phyloP scores from a whole-genome alignment of 306 rosid species.

The Dryas octopetala region DNA sequence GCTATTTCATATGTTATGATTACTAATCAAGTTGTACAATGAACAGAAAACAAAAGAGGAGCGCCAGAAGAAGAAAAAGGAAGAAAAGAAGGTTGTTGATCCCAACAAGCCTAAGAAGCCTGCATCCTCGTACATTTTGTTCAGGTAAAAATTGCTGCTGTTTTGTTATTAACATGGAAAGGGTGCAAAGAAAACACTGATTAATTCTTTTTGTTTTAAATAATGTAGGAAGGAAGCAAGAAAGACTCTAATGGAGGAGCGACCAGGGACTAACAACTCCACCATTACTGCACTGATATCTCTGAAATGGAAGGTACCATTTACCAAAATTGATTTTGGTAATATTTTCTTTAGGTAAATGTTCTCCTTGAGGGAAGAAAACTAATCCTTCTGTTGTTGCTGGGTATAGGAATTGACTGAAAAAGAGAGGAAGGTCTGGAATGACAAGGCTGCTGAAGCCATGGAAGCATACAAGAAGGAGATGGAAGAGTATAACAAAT shows the following conservation, averaged over 20 bases:
- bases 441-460: slow-evolving; percentile 67
- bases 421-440: slow-evolving; percentile 65
- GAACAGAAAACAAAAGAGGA: slow-evolving; percentile 64
- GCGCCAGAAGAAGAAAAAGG: slow-evolving; percentile 59
- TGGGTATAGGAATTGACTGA: slow-evolving; percentile 65
- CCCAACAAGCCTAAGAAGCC: slow-evolving; percentile 93
- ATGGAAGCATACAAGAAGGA: slow-evolving; percentile 86
- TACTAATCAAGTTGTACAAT: neutral
- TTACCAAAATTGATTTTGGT: neutral
- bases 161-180: neutral
- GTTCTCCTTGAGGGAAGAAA: neutral
- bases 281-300: slow-evolving; percentile 67
- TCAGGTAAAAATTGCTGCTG: slow-evolving; percentile 40
- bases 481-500: slow-evolving; percentile 65
- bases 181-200: neutral
- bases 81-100: slow-evolving; percentile 57
- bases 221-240: slow-evolving; percentile 70
- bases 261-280: slow-evolving; percentile 47
- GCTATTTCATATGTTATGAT: neutral
- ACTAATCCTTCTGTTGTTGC: neutral
- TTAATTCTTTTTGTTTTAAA: neutral
- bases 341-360: neutral
- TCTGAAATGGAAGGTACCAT: slow-evolving; percentile 73
- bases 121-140: slow-evolving; percentile 67
- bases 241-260: slow-evolving; percentile 56